These are phyloP conservation scores for Lentinula edodes DNA, from an alignment of 768 basidiomycete species.

Conservation along the genomic window DNA sequence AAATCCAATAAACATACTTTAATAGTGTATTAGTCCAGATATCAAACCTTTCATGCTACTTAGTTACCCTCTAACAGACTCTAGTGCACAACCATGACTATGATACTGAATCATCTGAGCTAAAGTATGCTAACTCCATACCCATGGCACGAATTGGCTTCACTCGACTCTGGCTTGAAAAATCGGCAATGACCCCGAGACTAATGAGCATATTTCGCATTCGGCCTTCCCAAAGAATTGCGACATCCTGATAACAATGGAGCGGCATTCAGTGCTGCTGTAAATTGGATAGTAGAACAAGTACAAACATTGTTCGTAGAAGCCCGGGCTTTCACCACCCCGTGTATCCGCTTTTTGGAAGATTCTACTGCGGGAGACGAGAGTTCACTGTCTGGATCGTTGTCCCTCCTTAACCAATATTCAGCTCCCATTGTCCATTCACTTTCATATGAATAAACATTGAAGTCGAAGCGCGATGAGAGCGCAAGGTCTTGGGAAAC, in stretches of 20 bases:
- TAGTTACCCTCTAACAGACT: too few relatives aligned
- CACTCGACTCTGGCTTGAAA: slow-evolving; percentile 57
- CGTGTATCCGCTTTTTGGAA: slow-evolving; percentile 44
- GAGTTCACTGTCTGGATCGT: slow-evolving; percentile 11
- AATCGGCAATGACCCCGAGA: slow-evolving; percentile 86
- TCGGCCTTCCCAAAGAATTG: slow-evolving; percentile 92
- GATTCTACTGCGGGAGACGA: slow-evolving; percentile 4
- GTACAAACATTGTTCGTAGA: slow-evolving; percentile 81
- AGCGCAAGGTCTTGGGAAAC: slow-evolving; percentile 81
- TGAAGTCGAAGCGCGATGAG: slow-evolving; percentile 91
- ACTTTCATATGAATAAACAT: slow-evolving; percentile 94
- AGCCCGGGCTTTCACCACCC: slow-evolving; percentile 85
- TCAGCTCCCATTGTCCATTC: slow-evolving; percentile 95
- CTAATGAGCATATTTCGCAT: slow-evolving; percentile 86
- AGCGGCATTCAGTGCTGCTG: background rate
- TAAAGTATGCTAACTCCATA: slow-evolving; percentile 92
- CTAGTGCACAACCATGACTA: too few relatives aligned
- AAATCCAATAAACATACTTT: too few relatives aligned
- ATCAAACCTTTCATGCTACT: too few relatives aligned
- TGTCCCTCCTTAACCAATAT: slow-evolving; percentile 80
- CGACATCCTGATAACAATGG: slow-evolving; percentile 56
- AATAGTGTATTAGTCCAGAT: too few relatives aligned
- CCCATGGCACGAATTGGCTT: slow-evolving; percentile 89
- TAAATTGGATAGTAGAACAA: background rate
- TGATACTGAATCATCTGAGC: slow-evolving; percentile 31